Evolutionary conservation across 2,329 filamentous ascomycete genomes (phyloP).

Genomic region (Pseudopyrenochaeta lycopersici): DNA sequence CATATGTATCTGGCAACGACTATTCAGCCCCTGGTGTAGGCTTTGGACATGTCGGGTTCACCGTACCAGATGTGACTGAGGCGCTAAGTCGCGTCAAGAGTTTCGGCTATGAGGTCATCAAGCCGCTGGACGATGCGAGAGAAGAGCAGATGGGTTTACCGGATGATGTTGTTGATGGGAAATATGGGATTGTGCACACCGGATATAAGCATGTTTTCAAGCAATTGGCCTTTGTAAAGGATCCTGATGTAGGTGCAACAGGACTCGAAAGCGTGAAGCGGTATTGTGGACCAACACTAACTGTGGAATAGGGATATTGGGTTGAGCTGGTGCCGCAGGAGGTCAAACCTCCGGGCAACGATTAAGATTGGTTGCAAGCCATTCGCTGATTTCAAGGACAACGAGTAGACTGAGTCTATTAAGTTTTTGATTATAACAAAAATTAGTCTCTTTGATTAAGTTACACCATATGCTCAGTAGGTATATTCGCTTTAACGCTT

Average conservation of each 20-base stretch:
- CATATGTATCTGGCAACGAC: conserved; percentile 40
- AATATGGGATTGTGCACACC: conserved; percentile 26
- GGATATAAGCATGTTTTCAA: conserved; percentile 40
- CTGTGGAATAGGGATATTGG: conserved; percentile 36
- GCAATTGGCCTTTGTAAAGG: conserved; percentile 45
- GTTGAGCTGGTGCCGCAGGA: conserved; percentile 40
- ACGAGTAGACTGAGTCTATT: too few relatives aligned
- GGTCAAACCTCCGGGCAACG: conserved; percentile 9
- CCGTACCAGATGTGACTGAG: conserved; percentile 39
- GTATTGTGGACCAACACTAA: conserved; percentile 10
- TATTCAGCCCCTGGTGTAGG: conserved; percentile 28
- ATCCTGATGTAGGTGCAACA: conserved; percentile 43
- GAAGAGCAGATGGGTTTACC: conserved; percentile 36
- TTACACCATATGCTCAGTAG: conserved; percentile 2
- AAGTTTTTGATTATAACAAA: too few relatives aligned
- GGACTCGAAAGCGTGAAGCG: neutral
- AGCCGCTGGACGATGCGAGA: conserved; percentile 36
- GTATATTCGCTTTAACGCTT: conserved; percentile 27
- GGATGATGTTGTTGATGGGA: conserved; percentile 22
- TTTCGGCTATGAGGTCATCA: conserved; percentile 37
- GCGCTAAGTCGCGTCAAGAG: conserved; percentile 29
- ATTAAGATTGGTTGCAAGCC: too few relatives aligned
- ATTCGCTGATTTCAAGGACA: too few relatives aligned
- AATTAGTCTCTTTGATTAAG: too few relatives aligned
- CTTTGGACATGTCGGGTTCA: conserved; percentile 49